phyloP scores from a whole-genome alignment of 768 basidiomycete species.

The Phaeotremella fagi region DNA sequence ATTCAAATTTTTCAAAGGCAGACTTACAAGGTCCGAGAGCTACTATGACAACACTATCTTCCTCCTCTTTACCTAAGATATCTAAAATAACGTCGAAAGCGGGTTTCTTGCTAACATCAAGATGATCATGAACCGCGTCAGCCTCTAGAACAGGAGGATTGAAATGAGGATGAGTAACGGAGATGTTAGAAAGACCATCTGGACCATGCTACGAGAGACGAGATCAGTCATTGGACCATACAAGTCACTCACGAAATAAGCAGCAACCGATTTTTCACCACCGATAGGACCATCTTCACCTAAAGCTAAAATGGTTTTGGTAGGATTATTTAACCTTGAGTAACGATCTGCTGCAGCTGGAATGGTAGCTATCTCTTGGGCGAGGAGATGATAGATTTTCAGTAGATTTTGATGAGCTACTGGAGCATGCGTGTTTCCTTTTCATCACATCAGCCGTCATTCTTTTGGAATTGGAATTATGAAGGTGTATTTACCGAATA shows the following conservation, averaged over 20 bases:
- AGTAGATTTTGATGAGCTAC: conserved; percentile 62
- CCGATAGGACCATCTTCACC: conserved; percentile 65
- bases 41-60: conserved; percentile 42
- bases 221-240: not conserved
- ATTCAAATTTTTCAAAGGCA: too few species aligned
- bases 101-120: conserved; percentile 32
- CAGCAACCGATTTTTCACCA: conserved; percentile 68
- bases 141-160: conserved; percentile 24
- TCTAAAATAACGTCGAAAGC: conserved; percentile 46
- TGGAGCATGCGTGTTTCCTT: conserved; percentile 34
- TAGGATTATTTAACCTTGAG: conserved; percentile 54
- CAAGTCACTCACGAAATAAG: conserved; percentile 58
- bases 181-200: conserved; percentile 49
- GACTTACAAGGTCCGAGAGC: conserved; percentile 48
- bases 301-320: conserved; percentile 60
- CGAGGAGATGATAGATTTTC: conserved; percentile 68
- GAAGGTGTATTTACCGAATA: conserved; percentile 54
- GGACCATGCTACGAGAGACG: conserved; percentile 40
- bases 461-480: too few species aligned
- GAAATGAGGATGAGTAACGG: conserved; percentile 47
- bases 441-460: too few species aligned
- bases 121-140: conserved; percentile 26
- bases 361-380: conserved; percentile 51
- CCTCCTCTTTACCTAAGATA: conserved; percentile 31
- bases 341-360: conserved; percentile 60